Conservation (phyloP, 257 asterid genomes). For the Rhazya stricta region DNA sequence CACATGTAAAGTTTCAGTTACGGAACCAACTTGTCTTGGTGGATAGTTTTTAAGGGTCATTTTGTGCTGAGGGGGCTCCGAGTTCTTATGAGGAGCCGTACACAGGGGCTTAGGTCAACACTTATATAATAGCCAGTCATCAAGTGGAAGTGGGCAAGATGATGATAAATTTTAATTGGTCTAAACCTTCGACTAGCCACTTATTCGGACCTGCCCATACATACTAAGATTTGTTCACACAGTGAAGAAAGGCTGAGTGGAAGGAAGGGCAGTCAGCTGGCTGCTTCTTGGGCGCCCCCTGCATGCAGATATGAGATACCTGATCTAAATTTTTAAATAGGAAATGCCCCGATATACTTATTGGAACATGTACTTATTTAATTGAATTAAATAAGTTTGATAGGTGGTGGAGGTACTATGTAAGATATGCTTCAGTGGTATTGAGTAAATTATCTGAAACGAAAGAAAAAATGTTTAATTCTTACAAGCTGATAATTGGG, state of each 20-base stretch:
- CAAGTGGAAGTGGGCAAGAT: background rate
- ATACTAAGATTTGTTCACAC: background rate
- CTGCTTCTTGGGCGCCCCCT: background rate
- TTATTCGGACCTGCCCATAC: background rate
- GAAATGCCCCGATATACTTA: background rate
- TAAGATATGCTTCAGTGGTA: background rate
- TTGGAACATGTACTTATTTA: background rate
- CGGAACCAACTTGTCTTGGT: background rate
- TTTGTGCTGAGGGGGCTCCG: too few species aligned
- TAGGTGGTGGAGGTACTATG: background rate
- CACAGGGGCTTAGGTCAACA: constrained; percentile 5
- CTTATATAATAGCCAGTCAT: constrained; percentile 4
- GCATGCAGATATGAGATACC: background rate
- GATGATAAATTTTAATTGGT: background rate
- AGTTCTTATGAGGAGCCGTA: too few species aligned
- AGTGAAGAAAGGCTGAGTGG: background rate
- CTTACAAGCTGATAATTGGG: background rate
- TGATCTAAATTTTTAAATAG: background rate
- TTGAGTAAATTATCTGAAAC: background rate
- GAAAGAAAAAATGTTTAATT: background rate
- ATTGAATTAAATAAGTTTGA: background rate
- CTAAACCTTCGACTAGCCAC: too few species aligned
- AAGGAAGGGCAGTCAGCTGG: background rate
- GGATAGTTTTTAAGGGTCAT: background rate
- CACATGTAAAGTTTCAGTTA: background rate